Base-by-base conservation (phyloP, 805 yeast genomes). In the Barnettozyma californica region DNA sequence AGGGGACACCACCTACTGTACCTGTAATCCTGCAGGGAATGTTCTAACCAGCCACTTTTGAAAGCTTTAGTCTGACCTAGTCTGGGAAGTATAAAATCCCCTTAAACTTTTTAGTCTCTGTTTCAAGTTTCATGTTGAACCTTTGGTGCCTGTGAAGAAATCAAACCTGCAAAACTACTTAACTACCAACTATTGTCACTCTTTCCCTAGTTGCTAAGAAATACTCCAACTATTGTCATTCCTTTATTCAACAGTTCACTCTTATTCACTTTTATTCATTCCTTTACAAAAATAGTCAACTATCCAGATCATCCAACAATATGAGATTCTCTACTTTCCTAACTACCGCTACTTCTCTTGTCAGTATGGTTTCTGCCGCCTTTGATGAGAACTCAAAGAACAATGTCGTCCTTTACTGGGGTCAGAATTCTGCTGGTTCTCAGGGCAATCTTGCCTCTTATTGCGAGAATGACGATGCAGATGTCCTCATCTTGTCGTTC, bases 401-500 rank as follows among this genome's bases (percentile, higher is more conserved):
- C 29, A 85, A 87, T 54, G 78, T 88, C 35, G 96, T 84, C 20
- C 73, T 86, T 8, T 89, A 89, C 68, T 89, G 96, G 96, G 96
- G 97, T 46, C 96, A 89, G 67, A 78, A 79, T 58, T 80, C 92
- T 14, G 82, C 77, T n/a, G 87, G 87, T 8, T 61, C 73, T 10
- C 82, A 78, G 56, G 67, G 69, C 48, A 53, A 62, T 2, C 49
- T 70, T 27, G 63, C 71, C 50, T 66, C 72, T 43, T 87, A 87
- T 70, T 89, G 97, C 73, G 70, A 73, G 50, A 73, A 80, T 44
- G 77, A 79, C 47, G 75, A 80, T 43, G 89, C 87, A 23, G 95
- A 87, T 57, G 80, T 87, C 46, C 71, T 84, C 48, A 61, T 90
- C 11, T 61, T 90, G 31, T 78, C 97, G 1, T 91, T 91, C 68